These are phyloP conservation scores for Litsea cubeba DNA, from an alignment of 164 flowering plant genomes.

Conservation along the genomic window DNA sequence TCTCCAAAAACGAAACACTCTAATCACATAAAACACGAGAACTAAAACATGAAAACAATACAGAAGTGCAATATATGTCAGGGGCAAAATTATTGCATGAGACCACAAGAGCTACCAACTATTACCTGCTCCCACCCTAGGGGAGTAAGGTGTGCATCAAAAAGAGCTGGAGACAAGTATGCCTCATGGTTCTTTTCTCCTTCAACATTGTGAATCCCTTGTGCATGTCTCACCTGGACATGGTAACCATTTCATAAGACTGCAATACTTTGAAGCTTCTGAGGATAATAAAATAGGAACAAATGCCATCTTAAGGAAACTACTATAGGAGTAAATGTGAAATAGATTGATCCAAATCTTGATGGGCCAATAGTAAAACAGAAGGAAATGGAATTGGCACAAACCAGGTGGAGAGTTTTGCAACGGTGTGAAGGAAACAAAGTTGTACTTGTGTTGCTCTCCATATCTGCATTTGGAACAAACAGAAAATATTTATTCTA, in stretches of 20 bases:
- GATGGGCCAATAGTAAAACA: neutral
- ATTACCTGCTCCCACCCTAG: conserved; percentile 87
- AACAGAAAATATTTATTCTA: neutral
- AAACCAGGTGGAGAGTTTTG: conserved; percentile 74
- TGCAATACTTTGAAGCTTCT: neutral
- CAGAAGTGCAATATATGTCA: too few species aligned
- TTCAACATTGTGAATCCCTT: conserved; percentile 82
- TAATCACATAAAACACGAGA: too few species aligned
- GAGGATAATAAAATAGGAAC: neutral
- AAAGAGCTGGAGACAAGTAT: conserved; percentile 45
- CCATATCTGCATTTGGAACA: conserved; percentile 42
- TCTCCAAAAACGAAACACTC: too few species aligned
- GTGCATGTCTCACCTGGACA: conserved; percentile 82
- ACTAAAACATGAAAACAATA: too few species aligned
- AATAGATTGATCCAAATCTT: neutral
- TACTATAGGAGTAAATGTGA: neutral
- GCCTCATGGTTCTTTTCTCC: conserved; percentile 56
- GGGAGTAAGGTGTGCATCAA: conserved; percentile 76
- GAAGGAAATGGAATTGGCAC: conserved; percentile 16
- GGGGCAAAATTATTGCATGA: too few species aligned
- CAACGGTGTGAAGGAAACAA: conserved; percentile 61
- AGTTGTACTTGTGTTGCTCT: conserved; percentile 22
- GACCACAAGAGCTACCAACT: too few species aligned
- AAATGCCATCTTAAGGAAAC: neutral
- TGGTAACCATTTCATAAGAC: conserved; percentile 1